Evolutionary conservation across 768 basidiomycete species (phyloP), one percentile per base, ranked within the genome.

Genomic region (Boletus patriciae): DNA sequence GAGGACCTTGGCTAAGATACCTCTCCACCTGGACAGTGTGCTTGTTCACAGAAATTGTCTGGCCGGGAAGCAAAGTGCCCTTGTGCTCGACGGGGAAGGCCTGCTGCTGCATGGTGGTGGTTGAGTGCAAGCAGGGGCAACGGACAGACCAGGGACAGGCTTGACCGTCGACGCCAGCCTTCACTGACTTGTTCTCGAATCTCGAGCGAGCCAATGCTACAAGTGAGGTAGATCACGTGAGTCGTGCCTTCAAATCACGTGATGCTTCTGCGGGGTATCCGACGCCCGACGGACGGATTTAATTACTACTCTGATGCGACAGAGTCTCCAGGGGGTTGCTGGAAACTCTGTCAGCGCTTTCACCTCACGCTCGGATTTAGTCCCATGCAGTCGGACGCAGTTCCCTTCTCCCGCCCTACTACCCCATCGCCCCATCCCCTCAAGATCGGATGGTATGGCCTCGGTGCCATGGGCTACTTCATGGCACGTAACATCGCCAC

Each of bases 1-100:
- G 38, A 52, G 40, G 77, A 88, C 94, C 97, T 86, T 99, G 96
- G 42, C 89, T 91, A 49, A 99, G 83, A 78, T 97, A 98, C 68
- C 88, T 84, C 70, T 98, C 95, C 44, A 99, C 92, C 66, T 90
- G 86, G 52, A 99, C 94, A 19, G 80, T 84, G 74, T 89, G 88
- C 66, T 92, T 91, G 75, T 93, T 93, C 55, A 99, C 92, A 6
- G 85, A 77, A 64, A 99, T 92, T 46, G 87, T 82, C 71, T 97
- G 94, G 4, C 97, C 97, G 6, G 88, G 82, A 38, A 83, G 73
- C 16, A 92, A 78, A 3, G 90, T 88, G 29, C 87, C 88, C 70
- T 88, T 85, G 71, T 81, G 81, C 23, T 66, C 61, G 21, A 57
- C 46, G 12, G 54, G 66, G 70, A 79, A 79, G 19, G 75, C 74